Evolutionary conservation across 371 early-diverging fungal genomes (phyloP), one percentile per base, ranked within the genome.

Genomic region (Batkoa obscura): DNA sequence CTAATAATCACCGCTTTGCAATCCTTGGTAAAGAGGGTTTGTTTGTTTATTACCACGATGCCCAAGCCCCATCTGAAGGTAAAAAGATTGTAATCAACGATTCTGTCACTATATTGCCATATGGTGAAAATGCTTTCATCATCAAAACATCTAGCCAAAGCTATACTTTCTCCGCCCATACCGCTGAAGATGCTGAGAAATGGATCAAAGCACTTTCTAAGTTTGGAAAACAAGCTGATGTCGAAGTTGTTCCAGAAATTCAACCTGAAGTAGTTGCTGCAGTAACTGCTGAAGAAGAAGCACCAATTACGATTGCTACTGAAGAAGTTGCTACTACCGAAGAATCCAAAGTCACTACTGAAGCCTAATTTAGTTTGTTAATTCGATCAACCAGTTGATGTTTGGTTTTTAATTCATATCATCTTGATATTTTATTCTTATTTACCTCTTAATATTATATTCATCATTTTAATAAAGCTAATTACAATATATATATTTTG

Each of bases 71-170:
- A 3, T 10, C 30, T 33, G 56, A 55, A 35, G 56, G 56, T 23
- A 55, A 55, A 15, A 55, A 55, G 56, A 47, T 55, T 15, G 17
- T 12, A 17, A n/a, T 55, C 17, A 34, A 55, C 43, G 56, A 55
- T 12, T 3, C 3, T 15, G 43, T 43, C 43, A 32, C 32, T 9
- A 31, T 55, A 5, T 9, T 12, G 31, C n/a, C 42, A 30, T 30
- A 33, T 23, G 56, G 36, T 17, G 43, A 41, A 10, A 15, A 32
- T 8, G 5, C 46, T 47, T 17, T 55, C 56, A 36, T 23, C 34
- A 55, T 55, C 33, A 33, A 13, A 32, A 31, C 50, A 3, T 17
- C 42, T 12, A 13, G 37, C 17, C 31, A 15, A 8, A 36, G 32
- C 15, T 55, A 55, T 15, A 8, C 13, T 15, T 53, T 53, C 53